Conservation (phyloP, 257 asterid genomes). For the Coffea canephora region DNA sequence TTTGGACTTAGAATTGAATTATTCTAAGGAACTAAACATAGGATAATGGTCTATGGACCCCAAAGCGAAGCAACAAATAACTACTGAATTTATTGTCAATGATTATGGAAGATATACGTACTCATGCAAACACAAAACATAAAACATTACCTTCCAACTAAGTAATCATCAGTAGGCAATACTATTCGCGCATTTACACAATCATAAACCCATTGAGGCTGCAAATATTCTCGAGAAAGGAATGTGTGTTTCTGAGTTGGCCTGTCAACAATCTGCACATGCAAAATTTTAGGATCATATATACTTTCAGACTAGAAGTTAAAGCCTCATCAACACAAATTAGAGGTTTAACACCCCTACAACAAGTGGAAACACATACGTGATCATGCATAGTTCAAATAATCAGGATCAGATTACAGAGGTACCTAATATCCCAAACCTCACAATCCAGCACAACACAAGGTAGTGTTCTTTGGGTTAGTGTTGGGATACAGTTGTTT, state of each 20-base stretch:
- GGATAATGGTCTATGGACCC: background rate
- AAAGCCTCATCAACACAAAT: background rate
- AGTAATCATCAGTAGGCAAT: constrained; percentile 74
- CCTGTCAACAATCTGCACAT: constrained; percentile 86
- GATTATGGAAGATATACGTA: background rate
- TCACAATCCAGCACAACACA: background rate
- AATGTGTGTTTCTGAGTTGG: constrained; percentile 75
- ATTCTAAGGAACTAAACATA: background rate
- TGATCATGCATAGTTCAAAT: background rate
- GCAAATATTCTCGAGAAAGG: constrained; percentile 85
- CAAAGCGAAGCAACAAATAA: background rate
- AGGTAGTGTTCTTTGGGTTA: background rate
- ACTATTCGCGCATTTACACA: constrained; percentile 78
- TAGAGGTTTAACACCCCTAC: background rate
- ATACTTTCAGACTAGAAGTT: background rate
- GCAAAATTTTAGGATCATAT: background rate
- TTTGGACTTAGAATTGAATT: background rate
- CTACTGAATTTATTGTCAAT: background rate
- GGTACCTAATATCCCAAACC: background rate
- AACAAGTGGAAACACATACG: background rate
- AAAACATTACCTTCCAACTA: constrained; percentile 66
- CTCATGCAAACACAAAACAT: constrained; percentile 11
- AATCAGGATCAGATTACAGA: background rate
- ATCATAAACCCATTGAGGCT: constrained; percentile 97
- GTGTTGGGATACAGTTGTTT: too few relatives aligned